Evolutionary conservation across 805 yeast genomes (phyloP).

Genomic region (Kregervanrija delftensis): DNA sequence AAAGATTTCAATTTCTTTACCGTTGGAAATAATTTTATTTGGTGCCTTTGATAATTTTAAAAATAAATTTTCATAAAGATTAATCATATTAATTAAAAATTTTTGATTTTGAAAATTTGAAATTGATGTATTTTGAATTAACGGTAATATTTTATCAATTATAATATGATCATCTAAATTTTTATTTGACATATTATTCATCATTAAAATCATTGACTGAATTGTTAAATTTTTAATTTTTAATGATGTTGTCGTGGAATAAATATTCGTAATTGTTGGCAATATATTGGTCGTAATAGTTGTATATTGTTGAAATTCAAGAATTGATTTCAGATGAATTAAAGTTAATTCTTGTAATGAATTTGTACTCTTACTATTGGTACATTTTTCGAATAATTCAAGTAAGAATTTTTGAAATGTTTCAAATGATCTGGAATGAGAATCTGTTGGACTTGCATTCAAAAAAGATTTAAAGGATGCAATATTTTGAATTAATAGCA

Average conservation of each 20-base stretch:
- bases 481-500: slow-evolving; percentile 25
- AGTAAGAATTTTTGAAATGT: slow-evolving; percentile 24
- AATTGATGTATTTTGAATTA: slow-evolving; percentile 38
- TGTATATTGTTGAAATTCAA: slow-evolving; percentile 34
- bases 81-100: slow-evolving; percentile 23
- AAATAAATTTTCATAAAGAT: slow-evolving; percentile 25
- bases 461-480: slow-evolving; percentile 22
- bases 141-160: slow-evolving; percentile 74
- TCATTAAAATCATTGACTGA: slow-evolving; percentile 49
- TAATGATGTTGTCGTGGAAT: slow-evolving; percentile 78
- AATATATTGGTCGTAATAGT: slow-evolving; percentile 68
- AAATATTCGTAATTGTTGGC: slow-evolving; percentile 65
- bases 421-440: slow-evolving; percentile 16
- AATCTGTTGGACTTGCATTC: slow-evolving; percentile 20
- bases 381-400: slow-evolving; percentile 28
- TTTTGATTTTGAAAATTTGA: slow-evolving; percentile 21
- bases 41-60: slow-evolving; percentile 17
- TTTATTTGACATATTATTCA: slow-evolving; percentile 35
- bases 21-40: slow-evolving; percentile 16
- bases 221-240: slow-evolving; percentile 70
- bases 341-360: slow-evolving; percentile 29
- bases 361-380: slow-evolving; percentile 7
- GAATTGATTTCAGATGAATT: slow-evolving; percentile 20
- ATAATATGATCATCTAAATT: slow-evolving; percentile 66
- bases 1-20: slow-evolving; percentile 18